Percentiles rank a stretch among this genome's conserved stretches.
phyloP scores from a whole-genome alignment of 768 basidiomycete species.

The Boletus rex-veris region DNA sequence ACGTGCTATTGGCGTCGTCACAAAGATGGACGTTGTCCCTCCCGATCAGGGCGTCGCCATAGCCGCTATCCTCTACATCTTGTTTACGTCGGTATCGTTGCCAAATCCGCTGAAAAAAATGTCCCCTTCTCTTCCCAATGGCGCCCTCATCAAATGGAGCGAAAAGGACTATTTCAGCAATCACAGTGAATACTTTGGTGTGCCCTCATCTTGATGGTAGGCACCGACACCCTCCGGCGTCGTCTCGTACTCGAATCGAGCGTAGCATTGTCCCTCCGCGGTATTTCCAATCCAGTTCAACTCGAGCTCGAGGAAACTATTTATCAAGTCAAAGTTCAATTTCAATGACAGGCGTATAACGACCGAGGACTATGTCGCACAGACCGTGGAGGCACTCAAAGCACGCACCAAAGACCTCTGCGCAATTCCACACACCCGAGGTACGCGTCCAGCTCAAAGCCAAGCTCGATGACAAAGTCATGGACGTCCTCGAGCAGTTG shows the following conservation, averaged over 20 bases:
- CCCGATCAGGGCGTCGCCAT: constrained; percentile 80
- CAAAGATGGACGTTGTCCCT: constrained; percentile 97
- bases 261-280: constrained; percentile 93
- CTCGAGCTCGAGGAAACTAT: constrained; percentile 95
- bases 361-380: constrained; percentile 95
- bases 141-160: constrained; percentile 47
- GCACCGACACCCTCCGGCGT: constrained; percentile 84
- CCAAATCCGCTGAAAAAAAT: constrained; percentile 67
- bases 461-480: constrained; percentile 93
- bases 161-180: constrained; percentile 68
- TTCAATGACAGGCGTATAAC: constrained; percentile 94
- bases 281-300: constrained; percentile 95
- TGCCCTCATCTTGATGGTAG: constrained; percentile 58
- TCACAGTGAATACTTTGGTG: constrained; percentile 60
- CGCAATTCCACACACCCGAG: too few species aligned
- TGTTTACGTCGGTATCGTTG: constrained; percentile 95
- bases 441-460: constrained; percentile 34
- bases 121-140: constrained; percentile 46
- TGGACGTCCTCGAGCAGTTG: constrained; percentile 95
- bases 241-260: constrained; percentile 93
- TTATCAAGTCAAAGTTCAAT: constrained; percentile 98
- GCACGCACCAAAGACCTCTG: constrained; percentile 80
- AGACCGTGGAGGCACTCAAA: constrained; percentile 93
- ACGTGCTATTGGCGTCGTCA: constrained; percentile 95
- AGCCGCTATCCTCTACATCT: constrained; percentile 96